Evolutionary conservation across 257 asterid species (phyloP), one percentile per base, ranked within the genome.

Genomic region (Solanum microdontum): DNA sequence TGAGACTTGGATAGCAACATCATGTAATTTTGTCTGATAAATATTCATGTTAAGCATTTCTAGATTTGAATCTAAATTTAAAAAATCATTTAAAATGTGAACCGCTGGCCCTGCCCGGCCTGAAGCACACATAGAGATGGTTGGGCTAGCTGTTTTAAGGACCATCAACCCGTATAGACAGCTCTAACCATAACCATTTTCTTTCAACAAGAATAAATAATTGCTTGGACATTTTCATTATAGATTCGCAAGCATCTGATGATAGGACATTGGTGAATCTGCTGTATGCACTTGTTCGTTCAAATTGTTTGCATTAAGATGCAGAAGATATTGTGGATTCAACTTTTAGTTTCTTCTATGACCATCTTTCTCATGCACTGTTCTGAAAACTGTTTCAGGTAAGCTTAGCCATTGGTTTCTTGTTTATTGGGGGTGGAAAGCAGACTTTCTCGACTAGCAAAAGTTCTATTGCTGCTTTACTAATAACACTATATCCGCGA

Each of bases 371-470:
- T 80, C 40, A 48, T 70, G 23, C 58, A 48, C 60, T 82, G 66
- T 30, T 66, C 30, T 62, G 84, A 48, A 80, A 10, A 8, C 32
- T 45, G 23, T 89, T 75, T 24, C 93, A 97, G 99, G 98, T 95
- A 86, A 97, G 99, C 92, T 92, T 97, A 90, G 97, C 96, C 66
- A 91, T 91, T 88, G 99, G 99, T 85, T 97, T 97, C 93, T 87
- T 97, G 94, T 97, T 97, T 92, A 95, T 97, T 91, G 99, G 99
- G 60, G 98, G 98, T 88, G 99, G 99, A 88, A 94, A 90, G 98
- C 90, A 97, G 95, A 93, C 97, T 14, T 97, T 95, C 90, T 96
- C 99, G n/a, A 96, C 98, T 24, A 92, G 98, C 92, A 95, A 95
- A 90, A 93, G 95, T 90, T 93, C 99, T 39, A 88, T 95, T 91